Base-by-base conservation (phyloP, 1,284 basidiomycete species). In the Afroboletus lepidellus region DNA sequence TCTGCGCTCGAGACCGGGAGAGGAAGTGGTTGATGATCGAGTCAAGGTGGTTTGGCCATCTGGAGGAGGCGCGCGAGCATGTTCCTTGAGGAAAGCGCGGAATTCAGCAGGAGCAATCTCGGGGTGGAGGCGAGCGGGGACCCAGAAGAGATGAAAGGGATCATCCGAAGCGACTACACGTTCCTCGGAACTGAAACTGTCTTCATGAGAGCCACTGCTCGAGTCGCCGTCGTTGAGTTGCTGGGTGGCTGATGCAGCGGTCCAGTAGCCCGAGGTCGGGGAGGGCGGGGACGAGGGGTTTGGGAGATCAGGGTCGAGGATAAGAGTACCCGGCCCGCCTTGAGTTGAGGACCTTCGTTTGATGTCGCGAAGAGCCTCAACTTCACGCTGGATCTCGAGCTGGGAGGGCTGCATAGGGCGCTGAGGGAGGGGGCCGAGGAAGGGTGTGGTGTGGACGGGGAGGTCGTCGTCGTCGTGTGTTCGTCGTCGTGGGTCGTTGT, bases 61-160 rank as follows among this genome's bases (percentile, higher is more conserved):
- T 27, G 75, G 68, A 16, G 78, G 72, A 39, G 70, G 77, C 11
- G 80, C 73, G 66, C 84, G 74, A 52, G 95, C 85, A 74, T 98
- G 96, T 62, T 97, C 91, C 70, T 95, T 92, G 60, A 99, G 83
- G 66, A 98, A 98, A 25, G 87, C 87, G 54, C 93, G 86, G 72
- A 99, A 99, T 72, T 98, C 94, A 47, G 87, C 86, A 11, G 97
- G 97, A 1, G 95, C 96, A 66, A 99, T 91, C 75, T 99, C 96
- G 20, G 96, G 97, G 68, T 99, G 96, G 21, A 98, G 77, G 51
- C 90, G 85, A 15, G 96, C 96, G 36, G 96, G 96, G 16, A 99
- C 93, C 96, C 96, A 99, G 77, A 98, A 98, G 55, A 98, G 83
- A 71, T 92, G 86, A 63, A 85, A 83, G 9, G 87, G 86, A 73